phyloP scores from a whole-genome alignment of 2,329 filamentous ascomycete species.

The Neonectria hederae region DNA sequence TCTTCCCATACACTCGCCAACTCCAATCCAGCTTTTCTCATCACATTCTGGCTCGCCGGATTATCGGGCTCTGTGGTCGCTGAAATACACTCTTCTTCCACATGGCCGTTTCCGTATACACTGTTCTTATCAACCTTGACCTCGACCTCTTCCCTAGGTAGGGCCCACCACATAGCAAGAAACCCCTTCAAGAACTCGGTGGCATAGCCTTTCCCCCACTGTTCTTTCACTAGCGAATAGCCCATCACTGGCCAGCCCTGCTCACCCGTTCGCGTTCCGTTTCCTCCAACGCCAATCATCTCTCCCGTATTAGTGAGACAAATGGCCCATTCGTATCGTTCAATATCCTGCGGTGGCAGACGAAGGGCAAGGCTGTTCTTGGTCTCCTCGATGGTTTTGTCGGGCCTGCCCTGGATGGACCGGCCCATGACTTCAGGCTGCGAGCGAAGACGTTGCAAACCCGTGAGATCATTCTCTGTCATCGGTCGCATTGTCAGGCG shows the following conservation, averaged over 20 bases:
- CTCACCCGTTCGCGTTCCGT: conserved; percentile 46
- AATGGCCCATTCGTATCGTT: conserved; percentile 67
- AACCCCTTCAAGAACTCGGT: conserved; percentile 65
- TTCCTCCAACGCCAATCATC: conserved; percentile 61
- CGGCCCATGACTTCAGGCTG: conserved; percentile 71
- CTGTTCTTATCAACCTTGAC: conserved; percentile 50
- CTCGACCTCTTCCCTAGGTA: conserved; percentile 57
- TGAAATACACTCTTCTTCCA: not conserved
- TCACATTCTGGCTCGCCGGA: not conserved
- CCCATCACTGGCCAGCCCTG: conserved; percentile 67
- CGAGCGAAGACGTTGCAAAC: conserved; percentile 61
- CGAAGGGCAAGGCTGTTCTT: conserved; percentile 50
- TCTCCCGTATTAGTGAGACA: conserved; percentile 55
- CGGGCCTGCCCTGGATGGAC: conserved; percentile 55
- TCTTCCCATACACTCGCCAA: not conserved
- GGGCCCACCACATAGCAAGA: conserved; percentile 56
- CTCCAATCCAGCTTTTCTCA: not conserved
- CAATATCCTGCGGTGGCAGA: conserved; percentile 58
- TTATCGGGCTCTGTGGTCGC: not conserved
- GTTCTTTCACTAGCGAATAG: conserved; percentile 62
- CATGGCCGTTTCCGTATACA: not conserved
- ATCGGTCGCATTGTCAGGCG: conserved; percentile 66
- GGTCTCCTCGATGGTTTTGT: conserved; percentile 57
- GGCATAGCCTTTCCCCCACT: conserved; percentile 65
- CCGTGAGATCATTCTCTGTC: conserved; percentile 58